phyloP scores from a whole-genome alignment of 108 stramenopile species.

The Cylindrotheca closterium region DNA sequence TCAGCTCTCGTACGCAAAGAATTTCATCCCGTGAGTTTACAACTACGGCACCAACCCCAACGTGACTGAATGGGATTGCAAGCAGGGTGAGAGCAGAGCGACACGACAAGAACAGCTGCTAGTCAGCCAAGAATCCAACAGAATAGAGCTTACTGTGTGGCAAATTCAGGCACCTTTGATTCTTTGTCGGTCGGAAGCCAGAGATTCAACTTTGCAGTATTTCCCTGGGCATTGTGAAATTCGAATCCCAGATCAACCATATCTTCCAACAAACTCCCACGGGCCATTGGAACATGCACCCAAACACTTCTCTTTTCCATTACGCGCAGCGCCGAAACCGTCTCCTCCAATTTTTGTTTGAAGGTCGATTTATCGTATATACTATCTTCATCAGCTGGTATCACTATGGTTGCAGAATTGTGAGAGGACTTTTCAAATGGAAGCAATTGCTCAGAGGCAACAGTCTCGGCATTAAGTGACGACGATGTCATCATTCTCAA shows the following conservation, averaged over 20 bases:
- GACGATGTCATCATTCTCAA: conserved; percentile 1
- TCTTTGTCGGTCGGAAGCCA: conserved; percentile 51
- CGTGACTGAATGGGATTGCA: conserved; percentile 3
- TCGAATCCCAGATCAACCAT: conserved; percentile 38
- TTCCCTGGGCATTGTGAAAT: conserved; percentile 67
- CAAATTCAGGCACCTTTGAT: conserved; percentile 67
- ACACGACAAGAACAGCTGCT: background rate
- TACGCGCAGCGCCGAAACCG: conserved; percentile 31
- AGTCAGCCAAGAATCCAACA: too few relatives aligned
- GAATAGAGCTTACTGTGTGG: conserved; percentile 43
- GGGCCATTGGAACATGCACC: conserved; percentile 68
- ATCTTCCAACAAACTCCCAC: conserved; percentile 51
- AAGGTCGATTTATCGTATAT: conserved; percentile 37
- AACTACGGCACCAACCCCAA: conserved; percentile 75
- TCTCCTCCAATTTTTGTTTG: conserved; percentile 40
- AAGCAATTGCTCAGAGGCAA: too few relatives aligned
- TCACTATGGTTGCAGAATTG: conserved; percentile 52
- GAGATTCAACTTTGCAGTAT: conserved; percentile 46
- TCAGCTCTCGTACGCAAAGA: conserved; percentile 69
- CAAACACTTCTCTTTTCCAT: conserved; percentile 63
- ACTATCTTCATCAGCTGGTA: conserved; percentile 31
- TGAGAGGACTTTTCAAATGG: conserved; percentile 62
- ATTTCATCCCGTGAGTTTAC: conserved; percentile 67
- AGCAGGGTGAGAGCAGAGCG: background rate
- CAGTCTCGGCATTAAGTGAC: background rate